Percentiles rank a stretch among this genome's conserved stretches.
These are phyloP conservation scores for Metroxylon sagu DNA, from an alignment of 176 grass and related monocot genomes.

Conservation along the genomic window DNA sequence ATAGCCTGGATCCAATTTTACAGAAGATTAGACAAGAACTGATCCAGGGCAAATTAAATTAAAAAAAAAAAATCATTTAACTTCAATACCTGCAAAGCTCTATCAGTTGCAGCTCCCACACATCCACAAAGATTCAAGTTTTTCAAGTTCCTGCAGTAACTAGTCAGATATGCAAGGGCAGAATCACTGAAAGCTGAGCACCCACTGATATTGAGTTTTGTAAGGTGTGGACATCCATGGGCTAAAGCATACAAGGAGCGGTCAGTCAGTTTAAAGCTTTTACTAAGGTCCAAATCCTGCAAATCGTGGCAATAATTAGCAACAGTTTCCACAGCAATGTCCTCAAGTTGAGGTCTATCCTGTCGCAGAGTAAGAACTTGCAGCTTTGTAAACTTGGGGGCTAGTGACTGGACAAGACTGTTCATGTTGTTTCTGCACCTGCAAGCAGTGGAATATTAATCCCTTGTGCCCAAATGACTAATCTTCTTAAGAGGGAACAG, in stretches of 20 bases:
- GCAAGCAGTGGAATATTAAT: slow-evolving; percentile 9
- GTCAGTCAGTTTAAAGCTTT: slow-evolving; percentile 67
- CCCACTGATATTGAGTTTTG: slow-evolving; percentile 77
- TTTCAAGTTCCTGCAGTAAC: slow-evolving; percentile 47
- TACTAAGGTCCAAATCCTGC: slow-evolving; percentile 64
- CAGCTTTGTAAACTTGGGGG: slow-evolving; percentile 61
- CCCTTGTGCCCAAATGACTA: too few relatives aligned
- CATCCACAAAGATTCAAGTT: slow-evolving; percentile 75
- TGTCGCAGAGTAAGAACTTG: slow-evolving; percentile 62
- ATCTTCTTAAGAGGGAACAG: too few relatives aligned
- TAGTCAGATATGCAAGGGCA: slow-evolving; percentile 45
- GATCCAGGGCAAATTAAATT: not conserved
- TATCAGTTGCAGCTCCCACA: slow-evolving; percentile 52
- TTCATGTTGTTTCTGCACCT: slow-evolving; percentile 85
- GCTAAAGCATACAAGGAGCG: slow-evolving; percentile 60
- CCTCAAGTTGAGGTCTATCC: slow-evolving; percentile 74
- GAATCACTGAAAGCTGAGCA: slow-evolving; percentile 64
- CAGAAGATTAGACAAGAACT: too few relatives aligned
- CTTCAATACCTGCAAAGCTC: slow-evolving; percentile 54
- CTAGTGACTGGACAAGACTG: slow-evolving; percentile 51
- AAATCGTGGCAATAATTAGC: slow-evolving; percentile 59
- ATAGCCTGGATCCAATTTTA: slow-evolving; percentile 40
- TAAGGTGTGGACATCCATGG: slow-evolving; percentile 46
- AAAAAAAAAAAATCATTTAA: not conserved
- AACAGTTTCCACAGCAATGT: slow-evolving; percentile 58